phyloP scores from a whole-genome alignment of 106 monocot species.

The Dioscorea dumetorum region DNA sequence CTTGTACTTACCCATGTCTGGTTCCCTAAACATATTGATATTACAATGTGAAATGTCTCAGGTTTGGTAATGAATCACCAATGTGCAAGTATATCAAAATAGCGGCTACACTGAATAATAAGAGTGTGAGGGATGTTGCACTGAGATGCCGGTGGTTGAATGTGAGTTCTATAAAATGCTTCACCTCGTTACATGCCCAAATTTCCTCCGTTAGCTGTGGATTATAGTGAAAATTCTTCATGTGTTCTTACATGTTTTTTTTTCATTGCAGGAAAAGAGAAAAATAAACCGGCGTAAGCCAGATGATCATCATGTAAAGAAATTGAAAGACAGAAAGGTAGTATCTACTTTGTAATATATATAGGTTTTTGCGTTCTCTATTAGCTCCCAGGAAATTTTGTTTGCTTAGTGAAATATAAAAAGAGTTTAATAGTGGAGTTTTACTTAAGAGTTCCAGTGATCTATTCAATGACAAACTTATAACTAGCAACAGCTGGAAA shows the following conservation, averaged over 20 bases:
- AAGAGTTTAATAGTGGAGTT: not conserved
- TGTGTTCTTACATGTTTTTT: not conserved
- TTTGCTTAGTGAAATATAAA: not conserved
- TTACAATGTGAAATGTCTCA: not conserved
- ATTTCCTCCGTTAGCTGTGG: too few relatives aligned
- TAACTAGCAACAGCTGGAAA: too few relatives aligned
- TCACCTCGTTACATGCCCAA: too few relatives aligned
- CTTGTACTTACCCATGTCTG: too few relatives aligned
- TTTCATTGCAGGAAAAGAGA: slow-evolving; percentile 49
- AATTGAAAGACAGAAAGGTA: slow-evolving; percentile 67
- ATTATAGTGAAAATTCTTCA: not conserved
- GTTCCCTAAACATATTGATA: not conserved
- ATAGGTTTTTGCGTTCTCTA: not conserved
- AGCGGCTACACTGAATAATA: slow-evolving; percentile 44
- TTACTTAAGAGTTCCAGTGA: not conserved
- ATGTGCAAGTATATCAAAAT: slow-evolving; percentile 71
- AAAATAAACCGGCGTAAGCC: slow-evolving; percentile 54
- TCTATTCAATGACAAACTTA: too few relatives aligned
- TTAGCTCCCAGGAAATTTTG: slow-evolving; percentile 24
- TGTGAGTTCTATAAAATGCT: slow-evolving; percentile 28
- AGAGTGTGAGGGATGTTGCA: slow-evolving; percentile 75
- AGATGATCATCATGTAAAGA: slow-evolving; percentile 46
- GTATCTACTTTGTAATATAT: not conserved
- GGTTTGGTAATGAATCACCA: slow-evolving; percentile 36
- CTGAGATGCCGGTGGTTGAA: slow-evolving; percentile 67